A percentile compares a stretch with the other conserved stretches of the same genome.
Conservation (phyloP, 176 grass and related monocot genomes). For the Raddia guianensis region DNA sequence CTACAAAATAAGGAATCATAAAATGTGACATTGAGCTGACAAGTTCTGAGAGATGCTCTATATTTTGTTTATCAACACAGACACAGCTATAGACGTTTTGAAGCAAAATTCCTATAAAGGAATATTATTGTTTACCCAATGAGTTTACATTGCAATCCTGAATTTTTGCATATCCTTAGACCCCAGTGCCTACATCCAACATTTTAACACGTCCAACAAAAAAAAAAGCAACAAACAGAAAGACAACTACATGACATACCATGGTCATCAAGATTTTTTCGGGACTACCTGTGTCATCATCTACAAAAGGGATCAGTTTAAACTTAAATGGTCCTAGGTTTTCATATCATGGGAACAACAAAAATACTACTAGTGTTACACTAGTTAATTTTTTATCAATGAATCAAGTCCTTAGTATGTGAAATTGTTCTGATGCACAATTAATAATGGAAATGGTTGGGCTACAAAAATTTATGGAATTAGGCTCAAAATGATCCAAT, state of each 20-base stretch:
- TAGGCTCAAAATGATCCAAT: neutral
- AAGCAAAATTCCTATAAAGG: neutral
- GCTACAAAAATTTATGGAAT: neutral
- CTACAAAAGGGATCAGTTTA: neutral
- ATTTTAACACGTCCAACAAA: neutral
- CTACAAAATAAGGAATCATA: neutral
- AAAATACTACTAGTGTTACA: neutral
- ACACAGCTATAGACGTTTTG: conserved; percentile 4
- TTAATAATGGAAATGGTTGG: neutral
- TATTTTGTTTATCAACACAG: neutral
- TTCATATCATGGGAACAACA: neutral
- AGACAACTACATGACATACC: neutral
- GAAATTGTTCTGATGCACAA: neutral
- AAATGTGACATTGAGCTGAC: neutral
- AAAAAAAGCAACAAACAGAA: neutral
- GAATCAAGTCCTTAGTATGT: neutral
- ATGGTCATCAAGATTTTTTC: neutral
- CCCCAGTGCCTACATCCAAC: neutral
- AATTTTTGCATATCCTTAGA: conserved; percentile 10
- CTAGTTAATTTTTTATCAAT: neutral
- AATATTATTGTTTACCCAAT: neutral
- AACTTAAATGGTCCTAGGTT: conserved; percentile 8
- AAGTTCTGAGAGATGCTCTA: neutral
- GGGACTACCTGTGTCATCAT: neutral
- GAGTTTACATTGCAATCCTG: neutral